These are phyloP conservation scores for Rhodotorula sp. DNA, from an alignment of 1,284 basidiomycete species.

Conservation along the genomic window DNA sequence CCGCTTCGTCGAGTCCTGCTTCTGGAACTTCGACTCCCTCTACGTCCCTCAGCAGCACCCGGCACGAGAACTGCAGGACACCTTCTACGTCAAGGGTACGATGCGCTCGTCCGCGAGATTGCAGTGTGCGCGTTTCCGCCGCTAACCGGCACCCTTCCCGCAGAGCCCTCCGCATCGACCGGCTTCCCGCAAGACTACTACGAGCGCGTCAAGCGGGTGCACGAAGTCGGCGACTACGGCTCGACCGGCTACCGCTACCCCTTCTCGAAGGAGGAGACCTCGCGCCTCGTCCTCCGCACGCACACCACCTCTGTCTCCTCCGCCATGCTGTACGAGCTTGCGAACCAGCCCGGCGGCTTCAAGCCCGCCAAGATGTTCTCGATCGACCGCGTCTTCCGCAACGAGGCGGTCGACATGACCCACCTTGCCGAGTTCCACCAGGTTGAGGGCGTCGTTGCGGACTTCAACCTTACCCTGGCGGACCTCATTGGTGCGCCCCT, in stretches of 20 bases:
- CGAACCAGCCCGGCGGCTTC: constrained; percentile 75
- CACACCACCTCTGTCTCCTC: constrained; percentile 97
- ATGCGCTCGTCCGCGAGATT: not conserved
- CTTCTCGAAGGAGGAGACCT: constrained; percentile 88
- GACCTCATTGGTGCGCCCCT: constrained; percentile 79
- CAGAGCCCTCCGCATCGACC: constrained; percentile 79
- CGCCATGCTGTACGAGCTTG: constrained; percentile 91
- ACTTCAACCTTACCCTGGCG: constrained; percentile 89
- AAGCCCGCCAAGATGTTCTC: constrained; percentile 95
- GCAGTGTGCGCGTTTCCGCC: not conserved
- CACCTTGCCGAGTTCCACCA: constrained; percentile 99
- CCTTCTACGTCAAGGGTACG: constrained; percentile 92
- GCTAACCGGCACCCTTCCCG: not conserved
- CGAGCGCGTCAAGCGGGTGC: constrained; percentile 79
- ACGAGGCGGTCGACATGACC: constrained; percentile 99
- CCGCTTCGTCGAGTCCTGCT: constrained; percentile 94
- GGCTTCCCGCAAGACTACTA: constrained; percentile 84
- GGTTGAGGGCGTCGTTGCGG: constrained; percentile 98
- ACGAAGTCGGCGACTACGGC: constrained; percentile 82
- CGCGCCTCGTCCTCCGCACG: constrained; percentile 88
- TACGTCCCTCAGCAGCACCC: constrained; percentile 99
- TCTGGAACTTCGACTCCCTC: constrained; percentile 99
- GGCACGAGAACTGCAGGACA: constrained; percentile 96
- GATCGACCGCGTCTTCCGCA: constrained; percentile 98
- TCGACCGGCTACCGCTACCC: constrained; percentile 98